Evolutionary conservation across 768 basidiomycete species (phyloP).

Genomic region (Candolleomyces aberdarensis): DNA sequence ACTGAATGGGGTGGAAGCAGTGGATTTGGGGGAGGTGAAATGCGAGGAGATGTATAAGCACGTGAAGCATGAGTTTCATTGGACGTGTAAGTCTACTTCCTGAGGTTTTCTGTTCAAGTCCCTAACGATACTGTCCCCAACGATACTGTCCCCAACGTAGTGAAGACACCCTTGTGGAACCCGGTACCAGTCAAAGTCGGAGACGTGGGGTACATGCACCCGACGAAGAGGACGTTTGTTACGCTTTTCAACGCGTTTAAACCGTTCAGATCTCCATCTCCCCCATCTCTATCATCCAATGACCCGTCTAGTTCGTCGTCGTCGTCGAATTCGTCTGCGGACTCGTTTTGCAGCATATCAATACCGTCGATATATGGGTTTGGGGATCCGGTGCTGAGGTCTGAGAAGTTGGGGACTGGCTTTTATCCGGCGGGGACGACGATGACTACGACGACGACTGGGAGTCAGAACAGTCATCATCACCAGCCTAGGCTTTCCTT

Average conservation of each 20-base stretch:
- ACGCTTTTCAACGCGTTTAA: constrained; percentile 69
- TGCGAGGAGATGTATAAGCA: constrained; percentile 5
- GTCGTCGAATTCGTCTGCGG: not conserved
- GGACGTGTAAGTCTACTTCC: constrained; percentile 48
- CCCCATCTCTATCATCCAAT: too few species aligned
- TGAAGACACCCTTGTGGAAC: constrained; percentile 69
- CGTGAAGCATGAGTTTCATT: constrained; percentile 59
- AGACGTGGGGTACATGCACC: constrained; percentile 71
- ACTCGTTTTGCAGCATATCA: constrained; percentile 2
- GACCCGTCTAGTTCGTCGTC: too few species aligned
- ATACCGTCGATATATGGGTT: constrained; percentile 15
- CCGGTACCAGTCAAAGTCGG: constrained; percentile 63
- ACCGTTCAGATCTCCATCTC: constrained; percentile 31
- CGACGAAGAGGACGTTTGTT: constrained; percentile 65
- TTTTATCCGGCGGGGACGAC: too few species aligned
- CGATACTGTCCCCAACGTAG: constrained; percentile 24
- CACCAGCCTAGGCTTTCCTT: too few species aligned
- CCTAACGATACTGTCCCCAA: not conserved
- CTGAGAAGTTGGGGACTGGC: not conserved
- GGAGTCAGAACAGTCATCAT: too few species aligned
- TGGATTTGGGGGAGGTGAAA: not conserved
- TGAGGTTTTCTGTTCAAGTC: not conserved
- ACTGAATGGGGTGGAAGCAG: not conserved
- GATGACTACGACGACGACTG: too few species aligned
- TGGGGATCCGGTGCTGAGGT: constrained; percentile 6